phyloP scores from a whole-genome alignment of 768 basidiomycete species.

The Xerocomellus chrysenteron region DNA sequence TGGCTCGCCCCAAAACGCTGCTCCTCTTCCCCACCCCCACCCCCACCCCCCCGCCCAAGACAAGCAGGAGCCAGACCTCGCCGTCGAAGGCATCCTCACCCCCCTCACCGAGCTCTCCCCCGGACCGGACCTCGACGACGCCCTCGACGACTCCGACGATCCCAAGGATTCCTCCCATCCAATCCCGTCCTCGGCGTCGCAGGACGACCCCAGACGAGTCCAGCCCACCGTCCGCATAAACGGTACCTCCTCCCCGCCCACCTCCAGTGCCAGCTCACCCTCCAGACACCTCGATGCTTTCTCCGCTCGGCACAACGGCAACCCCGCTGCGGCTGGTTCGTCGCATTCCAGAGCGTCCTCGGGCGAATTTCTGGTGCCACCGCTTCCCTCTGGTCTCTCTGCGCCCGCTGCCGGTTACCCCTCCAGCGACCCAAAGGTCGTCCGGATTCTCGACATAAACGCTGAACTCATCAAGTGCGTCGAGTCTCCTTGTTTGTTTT shows the following conservation, averaged over 20 bases:
- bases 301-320: constrained; percentile 23
- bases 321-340: constrained; percentile 13
- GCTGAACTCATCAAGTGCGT: constrained; percentile 65
- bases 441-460: constrained; percentile 65
- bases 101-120: constrained; percentile 79
- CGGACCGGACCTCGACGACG: constrained; percentile 56
- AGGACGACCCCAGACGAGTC: constrained; percentile 18
- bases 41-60: constrained; percentile 22
- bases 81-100: constrained; percentile 51
- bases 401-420: constrained; percentile 4
- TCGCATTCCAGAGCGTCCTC: constrained; percentile 31
- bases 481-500: not conserved
- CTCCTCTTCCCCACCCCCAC: constrained; percentile 19
- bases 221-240: constrained; percentile 22
- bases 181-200: constrained; percentile 18
- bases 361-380: constrained; percentile 30
- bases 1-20: constrained; percentile 34
- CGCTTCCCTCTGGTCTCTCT: constrained; percentile 28
- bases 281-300: constrained; percentile 24
- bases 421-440: constrained; percentile 30
- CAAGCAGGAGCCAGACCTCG: constrained; percentile 35
- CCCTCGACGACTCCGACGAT: constrained; percentile 29
- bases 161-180: constrained; percentile 15
- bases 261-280: constrained; percentile 20
- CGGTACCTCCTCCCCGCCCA: constrained; percentile 20